Evolutionary conservation across 139 green algal genomes (phyloP).

Genomic region (Spirogloea muscicola): DNA sequence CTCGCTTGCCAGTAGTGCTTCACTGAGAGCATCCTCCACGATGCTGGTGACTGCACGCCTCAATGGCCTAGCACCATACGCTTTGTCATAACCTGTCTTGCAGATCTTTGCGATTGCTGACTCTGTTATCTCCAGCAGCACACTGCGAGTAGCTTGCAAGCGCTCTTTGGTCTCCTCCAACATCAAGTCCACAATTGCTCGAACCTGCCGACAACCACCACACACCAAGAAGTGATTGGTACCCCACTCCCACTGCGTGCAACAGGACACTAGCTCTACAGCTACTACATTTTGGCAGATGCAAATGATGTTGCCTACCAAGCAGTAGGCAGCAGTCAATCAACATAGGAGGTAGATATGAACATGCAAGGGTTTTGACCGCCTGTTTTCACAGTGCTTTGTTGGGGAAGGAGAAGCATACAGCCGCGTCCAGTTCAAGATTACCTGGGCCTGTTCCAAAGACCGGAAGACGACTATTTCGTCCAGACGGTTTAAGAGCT

Average conservation of each 20-base stretch:
- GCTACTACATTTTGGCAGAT: not conserved
- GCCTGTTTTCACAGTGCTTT: not conserved
- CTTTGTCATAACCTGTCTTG: slow-evolving; percentile 52
- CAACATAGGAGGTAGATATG: slow-evolving; percentile 1
- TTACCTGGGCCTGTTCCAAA: not conserved
- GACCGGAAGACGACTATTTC: not conserved
- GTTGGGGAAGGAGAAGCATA: not conserved
- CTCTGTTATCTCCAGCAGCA: slow-evolving; percentile 49
- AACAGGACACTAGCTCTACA: not conserved
- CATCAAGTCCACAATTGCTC: slow-evolving; percentile 98
- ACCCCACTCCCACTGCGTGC: not conserved
- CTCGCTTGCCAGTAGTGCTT: slow-evolving; percentile 64
- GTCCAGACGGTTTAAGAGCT: not conserved
- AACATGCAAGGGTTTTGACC: not conserved
- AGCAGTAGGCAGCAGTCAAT: not conserved
- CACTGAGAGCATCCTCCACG: slow-evolving; percentile 53
- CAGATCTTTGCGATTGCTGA: slow-evolving; percentile 34
- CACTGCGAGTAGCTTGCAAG: slow-evolving; percentile 72
- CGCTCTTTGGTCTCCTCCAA: slow-evolving; percentile 88
- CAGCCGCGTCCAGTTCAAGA: not conserved
- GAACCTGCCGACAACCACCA: slow-evolving; percentile 45
- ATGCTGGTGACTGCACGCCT: slow-evolving; percentile 49
- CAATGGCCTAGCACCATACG: slow-evolving; percentile 53
- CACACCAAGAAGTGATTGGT: not conserved
- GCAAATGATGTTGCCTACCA: not conserved